Evolutionary conservation across 148 eudicot species (phyloP).

Genomic region (Fallopia convolvulus): DNA sequence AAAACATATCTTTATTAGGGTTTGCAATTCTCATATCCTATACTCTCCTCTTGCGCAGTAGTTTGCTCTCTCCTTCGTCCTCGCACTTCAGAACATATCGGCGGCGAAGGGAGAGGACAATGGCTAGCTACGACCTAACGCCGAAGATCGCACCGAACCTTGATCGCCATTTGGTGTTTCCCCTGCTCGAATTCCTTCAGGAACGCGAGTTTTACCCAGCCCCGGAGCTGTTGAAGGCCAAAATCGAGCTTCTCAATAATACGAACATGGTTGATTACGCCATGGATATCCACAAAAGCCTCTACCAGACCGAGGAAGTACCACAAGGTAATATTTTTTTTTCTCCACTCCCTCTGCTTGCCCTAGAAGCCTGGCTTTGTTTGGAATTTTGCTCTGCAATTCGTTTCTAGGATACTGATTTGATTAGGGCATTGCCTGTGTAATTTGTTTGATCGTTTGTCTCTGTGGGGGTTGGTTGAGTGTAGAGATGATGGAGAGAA

Average conservation of each 20-base stretch:
- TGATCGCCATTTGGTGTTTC: conserved; percentile 81
- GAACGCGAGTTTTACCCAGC: conserved; percentile 57
- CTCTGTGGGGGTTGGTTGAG: background rate
- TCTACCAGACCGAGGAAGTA: conserved; percentile 77
- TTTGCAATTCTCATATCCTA: no score
- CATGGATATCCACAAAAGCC: conserved; percentile 94
- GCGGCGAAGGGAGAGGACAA: conserved; percentile 19
- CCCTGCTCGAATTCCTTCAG: conserved; percentile 76
- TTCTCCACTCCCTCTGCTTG: background rate
- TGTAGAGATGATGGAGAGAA: conserved; percentile 91
- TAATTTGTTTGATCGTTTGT: background rate
- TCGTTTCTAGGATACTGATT: background rate
- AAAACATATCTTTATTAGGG: no score
- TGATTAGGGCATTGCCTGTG: conserved; percentile 3
- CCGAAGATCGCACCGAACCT: conserved; percentile 65
- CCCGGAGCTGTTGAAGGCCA: conserved; percentile 61
- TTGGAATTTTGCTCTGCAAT: conserved; percentile 1
- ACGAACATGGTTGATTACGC: conserved; percentile 99
- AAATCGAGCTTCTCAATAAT: conserved; percentile 75
- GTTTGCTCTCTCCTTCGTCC: background rate
- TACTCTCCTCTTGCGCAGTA: no score
- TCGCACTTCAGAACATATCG: background rate
- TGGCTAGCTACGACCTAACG: conserved; percentile 78
- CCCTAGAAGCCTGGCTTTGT: background rate
- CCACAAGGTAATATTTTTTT: conserved; percentile 51